Conservation (phyloP, 2,329 filamentous ascomycete species). For the Xylaria digitata region DNA sequence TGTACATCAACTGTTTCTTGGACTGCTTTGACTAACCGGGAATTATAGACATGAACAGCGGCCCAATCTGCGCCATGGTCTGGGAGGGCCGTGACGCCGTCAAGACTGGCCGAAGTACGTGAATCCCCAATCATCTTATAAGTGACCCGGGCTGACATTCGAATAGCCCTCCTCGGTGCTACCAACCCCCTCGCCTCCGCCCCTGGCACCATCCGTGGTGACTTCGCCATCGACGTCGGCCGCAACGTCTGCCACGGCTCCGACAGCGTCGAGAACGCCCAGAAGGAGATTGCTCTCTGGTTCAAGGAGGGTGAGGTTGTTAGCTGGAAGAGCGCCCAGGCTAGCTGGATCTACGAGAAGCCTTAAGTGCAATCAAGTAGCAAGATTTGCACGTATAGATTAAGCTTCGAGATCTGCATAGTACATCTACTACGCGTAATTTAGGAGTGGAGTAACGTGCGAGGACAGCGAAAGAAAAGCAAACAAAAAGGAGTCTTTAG, state of each 20-base stretch:
- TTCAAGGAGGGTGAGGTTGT: constrained; percentile 90
- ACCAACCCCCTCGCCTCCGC: constrained; percentile 97
- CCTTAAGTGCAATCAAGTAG: constrained; percentile 52
- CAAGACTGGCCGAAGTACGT: constrained; percentile 94
- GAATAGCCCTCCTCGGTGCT: constrained; percentile 87
- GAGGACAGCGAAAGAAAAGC: constrained; percentile 35
- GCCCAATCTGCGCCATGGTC: constrained; percentile 98
- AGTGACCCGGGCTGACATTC: constrained; percentile 30
- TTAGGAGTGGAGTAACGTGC: constrained; percentile 28
- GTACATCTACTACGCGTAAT: background rate
- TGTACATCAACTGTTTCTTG: background rate
- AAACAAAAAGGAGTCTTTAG: constrained; percentile 40
- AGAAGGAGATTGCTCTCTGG: constrained; percentile 99
- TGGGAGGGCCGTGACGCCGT: constrained; percentile 99
- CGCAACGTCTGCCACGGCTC: constrained; percentile 99
- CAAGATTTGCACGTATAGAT: constrained; percentile 2
- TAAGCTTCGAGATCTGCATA: constrained; percentile 13
- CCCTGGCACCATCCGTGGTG: constrained; percentile 97
- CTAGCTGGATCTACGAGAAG: constrained; percentile 99
- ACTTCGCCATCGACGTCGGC: constrained; percentile 87
- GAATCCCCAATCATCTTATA: background rate
- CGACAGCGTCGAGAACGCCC: constrained; percentile 97
- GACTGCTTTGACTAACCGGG: constrained; percentile 24
- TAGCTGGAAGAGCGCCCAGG: constrained; percentile 84
- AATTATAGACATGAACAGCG: constrained; percentile 87